phyloP scores from a whole-genome alignment of 352 stramenopile genomes.

The Elongisporangium senticosum region DNA sequence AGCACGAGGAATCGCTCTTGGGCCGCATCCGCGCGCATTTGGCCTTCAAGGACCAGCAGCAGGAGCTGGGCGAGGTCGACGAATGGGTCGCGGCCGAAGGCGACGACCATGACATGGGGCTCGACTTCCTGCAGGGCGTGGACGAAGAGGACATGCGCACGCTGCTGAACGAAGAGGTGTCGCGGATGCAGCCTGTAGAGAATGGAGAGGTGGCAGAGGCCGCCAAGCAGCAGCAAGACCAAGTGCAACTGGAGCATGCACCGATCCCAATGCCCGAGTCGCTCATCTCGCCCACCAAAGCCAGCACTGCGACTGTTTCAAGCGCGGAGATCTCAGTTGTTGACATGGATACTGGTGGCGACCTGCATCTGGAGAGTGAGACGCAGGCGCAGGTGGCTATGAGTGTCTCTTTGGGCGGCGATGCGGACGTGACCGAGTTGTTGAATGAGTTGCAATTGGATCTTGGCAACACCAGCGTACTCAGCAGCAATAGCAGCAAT shows the following conservation, averaged over 20 bases:
- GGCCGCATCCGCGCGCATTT: conserved; percentile 32
- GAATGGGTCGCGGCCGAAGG: conserved; percentile 7
- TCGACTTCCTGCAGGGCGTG: conserved; percentile 56
- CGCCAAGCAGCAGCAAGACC: neutral
- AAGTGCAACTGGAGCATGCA: neutral
- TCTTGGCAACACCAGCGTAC: conserved; percentile 1
- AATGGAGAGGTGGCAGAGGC: neutral
- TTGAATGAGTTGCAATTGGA: conserved; percentile 50
- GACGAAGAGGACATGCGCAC: conserved; percentile 44
- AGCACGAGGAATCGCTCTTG: conserved; percentile 17
- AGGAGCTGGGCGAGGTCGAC: conserved; percentile 18
- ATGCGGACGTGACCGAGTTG: conserved; percentile 36
- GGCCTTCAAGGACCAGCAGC: conserved; percentile 32
- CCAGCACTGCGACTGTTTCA: neutral
- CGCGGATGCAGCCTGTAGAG: neutral
- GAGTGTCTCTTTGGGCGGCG: conserved; percentile 22
- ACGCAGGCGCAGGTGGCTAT: neutral
- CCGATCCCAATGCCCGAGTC: conserved; percentile 29
- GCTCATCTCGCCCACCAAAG: conserved; percentile 12
- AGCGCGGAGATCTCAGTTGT: neutral
- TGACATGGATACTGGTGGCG: neutral
- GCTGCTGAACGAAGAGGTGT: conserved; percentile 36
- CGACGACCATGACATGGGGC: conserved; percentile 23
- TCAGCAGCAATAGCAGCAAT: neutral
- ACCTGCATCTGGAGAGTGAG: neutral